phyloP scores from a whole-genome alignment of 2,329 filamentous ascomycete species.

The Sordariomycetes sp. region DNA sequence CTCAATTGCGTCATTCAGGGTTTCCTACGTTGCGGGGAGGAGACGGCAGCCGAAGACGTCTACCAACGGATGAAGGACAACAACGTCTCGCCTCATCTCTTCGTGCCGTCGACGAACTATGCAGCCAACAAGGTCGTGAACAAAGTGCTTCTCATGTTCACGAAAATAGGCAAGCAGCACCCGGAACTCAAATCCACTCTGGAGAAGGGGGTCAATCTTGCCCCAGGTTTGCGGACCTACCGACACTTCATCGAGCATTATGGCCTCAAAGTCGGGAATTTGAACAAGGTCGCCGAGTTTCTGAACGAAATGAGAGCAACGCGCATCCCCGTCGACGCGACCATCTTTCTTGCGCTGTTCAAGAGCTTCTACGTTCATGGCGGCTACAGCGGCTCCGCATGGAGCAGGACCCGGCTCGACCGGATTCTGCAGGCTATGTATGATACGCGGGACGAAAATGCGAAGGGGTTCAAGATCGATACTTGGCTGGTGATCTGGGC shows the following conservation, averaged over 20 bases:
- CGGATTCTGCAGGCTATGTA: constrained; percentile 59
- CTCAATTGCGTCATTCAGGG: constrained; percentile 81
- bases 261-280: constrained; percentile 57
- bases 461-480: constrained; percentile 40
- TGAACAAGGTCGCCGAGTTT: constrained; percentile 60
- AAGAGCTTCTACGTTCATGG: constrained; percentile 74
- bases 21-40: constrained; percentile 68
- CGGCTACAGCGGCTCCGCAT: constrained; percentile 51
- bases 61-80: constrained; percentile 75
- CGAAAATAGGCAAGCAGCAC: constrained; percentile 42
- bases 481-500: constrained; percentile 54
- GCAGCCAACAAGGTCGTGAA: constrained; percentile 40
- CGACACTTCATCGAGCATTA: constrained; percentile 71
- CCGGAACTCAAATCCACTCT: constrained; percentile 41
- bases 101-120: constrained; percentile 35
- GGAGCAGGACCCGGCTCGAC: constrained; percentile 63
- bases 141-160: constrained; percentile 48
- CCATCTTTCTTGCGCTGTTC: constrained; percentile 73
- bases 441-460: constrained; percentile 36
- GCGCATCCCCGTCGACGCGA: constrained; percentile 59
- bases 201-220: constrained; percentile 57
- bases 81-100: constrained; percentile 25
- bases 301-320: constrained; percentile 73
- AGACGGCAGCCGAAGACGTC: constrained; percentile 66
- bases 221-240: constrained; percentile 72